Conservation (phyloP, 441 rosid species). For the Gossypium davidsonii region DNA sequence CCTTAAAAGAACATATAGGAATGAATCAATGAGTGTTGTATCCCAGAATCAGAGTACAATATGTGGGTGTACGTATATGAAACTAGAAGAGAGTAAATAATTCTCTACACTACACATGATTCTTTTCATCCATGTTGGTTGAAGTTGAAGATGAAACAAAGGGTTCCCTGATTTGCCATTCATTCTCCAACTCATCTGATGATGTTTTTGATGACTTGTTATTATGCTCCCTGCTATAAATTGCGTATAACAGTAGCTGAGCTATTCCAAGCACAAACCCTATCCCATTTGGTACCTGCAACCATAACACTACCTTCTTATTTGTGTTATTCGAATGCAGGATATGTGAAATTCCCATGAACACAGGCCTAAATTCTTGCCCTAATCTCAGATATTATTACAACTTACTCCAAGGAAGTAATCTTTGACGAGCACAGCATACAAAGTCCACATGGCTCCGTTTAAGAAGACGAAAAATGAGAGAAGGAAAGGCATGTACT, state of each 20-base stretch:
- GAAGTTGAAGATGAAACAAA: slow-evolving; percentile 19
- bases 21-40: too few relatives aligned
- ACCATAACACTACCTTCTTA: too few relatives aligned
- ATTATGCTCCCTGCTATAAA: slow-evolving; percentile 25
- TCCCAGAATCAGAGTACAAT: too few relatives aligned
- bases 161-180: slow-evolving; percentile 13
- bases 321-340: too few relatives aligned
- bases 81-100: not conserved
- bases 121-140: not conserved
- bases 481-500: slow-evolving; percentile 57
- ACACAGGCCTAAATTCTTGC: too few relatives aligned
- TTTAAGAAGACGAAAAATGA: slow-evolving; percentile 47
- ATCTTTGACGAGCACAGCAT: slow-evolving; percentile 39
- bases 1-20: too few relatives aligned
- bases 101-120: not conserved
- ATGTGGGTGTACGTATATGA: too few relatives aligned
- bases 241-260: slow-evolving; percentile 41
- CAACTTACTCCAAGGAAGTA: slow-evolving; percentile 43
- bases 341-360: too few relatives aligned
- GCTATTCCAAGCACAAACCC: slow-evolving; percentile 40
- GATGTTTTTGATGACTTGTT: not conserved
- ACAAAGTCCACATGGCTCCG: slow-evolving; percentile 46
- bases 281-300: slow-evolving; percentile 44
- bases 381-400: too few relatives aligned
- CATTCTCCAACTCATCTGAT: slow-evolving; percentile 15